Conservation (phyloP, 2,329 filamentous ascomycete genomes). For the Penicillium sp. region DNA sequence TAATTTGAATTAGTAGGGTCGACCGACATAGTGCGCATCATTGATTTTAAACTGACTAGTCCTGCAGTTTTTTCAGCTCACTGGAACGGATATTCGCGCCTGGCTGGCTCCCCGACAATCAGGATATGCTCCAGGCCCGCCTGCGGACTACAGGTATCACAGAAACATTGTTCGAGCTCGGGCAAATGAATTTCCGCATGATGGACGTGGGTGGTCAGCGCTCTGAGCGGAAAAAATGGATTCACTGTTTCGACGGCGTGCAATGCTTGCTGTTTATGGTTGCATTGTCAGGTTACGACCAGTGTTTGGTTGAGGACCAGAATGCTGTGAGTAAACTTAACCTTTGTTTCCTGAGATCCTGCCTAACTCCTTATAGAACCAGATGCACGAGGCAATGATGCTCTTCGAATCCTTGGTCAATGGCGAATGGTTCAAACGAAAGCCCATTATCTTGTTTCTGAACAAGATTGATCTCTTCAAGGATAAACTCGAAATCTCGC, state of each 20-base stretch:
- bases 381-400: slow-evolving; percentile 91
- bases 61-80: slow-evolving; percentile 77
- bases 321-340: slow-evolving; percentile 74
- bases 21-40: not conserved
- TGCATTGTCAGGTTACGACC: slow-evolving; percentile 94
- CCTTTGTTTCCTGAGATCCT: not conserved
- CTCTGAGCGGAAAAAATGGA: slow-evolving; percentile 96
- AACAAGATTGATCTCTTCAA: slow-evolving; percentile 90
- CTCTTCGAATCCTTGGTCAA: slow-evolving; percentile 85
- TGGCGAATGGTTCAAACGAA: slow-evolving; percentile 83
- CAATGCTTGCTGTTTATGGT: slow-evolving; percentile 92
- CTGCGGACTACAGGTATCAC: slow-evolving; percentile 94
- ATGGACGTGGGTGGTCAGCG: slow-evolving; percentile 92
- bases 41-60: not conserved
- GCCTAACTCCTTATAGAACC: slow-evolving; percentile 62
- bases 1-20: slow-evolving; percentile 85
- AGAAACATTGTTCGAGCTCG: slow-evolving; percentile 90
- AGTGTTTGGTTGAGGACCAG: slow-evolving; percentile 94
- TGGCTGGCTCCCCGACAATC: slow-evolving; percentile 86
- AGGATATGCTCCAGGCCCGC: slow-evolving; percentile 89
- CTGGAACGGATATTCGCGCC: slow-evolving; percentile 75
- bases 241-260: slow-evolving; percentile 94
- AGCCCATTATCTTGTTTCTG: slow-evolving; percentile 80
- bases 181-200: slow-evolving; percentile 93
- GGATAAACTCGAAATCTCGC: slow-evolving; percentile 72